These are phyloP conservation scores for Jatropha podagrica DNA, from an alignment of 441 rosid genomes.

Conservation along the genomic window DNA sequence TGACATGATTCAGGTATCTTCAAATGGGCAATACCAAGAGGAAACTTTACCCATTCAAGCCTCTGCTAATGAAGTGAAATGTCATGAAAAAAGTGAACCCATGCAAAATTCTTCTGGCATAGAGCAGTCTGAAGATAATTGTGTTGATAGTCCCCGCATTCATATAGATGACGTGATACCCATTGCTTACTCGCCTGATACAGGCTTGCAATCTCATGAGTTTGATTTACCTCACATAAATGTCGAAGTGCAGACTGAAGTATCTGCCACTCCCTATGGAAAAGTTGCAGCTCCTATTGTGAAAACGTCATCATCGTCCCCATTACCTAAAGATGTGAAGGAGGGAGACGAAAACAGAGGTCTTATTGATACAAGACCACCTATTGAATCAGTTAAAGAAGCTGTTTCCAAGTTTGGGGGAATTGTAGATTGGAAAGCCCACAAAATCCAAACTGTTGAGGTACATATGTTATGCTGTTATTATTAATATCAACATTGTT, in stretches of 20 bases:
- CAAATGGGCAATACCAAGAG: conserved; percentile 10
- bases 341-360: conserved; percentile 44
- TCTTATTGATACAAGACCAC: conserved; percentile 78
- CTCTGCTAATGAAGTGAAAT: conserved; percentile 5
- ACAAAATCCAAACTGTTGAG: conserved; percentile 75
- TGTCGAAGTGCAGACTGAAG: conserved; percentile 14
- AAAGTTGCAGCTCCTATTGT: conserved; percentile 22
- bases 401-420: conserved; percentile 97
- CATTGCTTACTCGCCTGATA: conserved; percentile 32
- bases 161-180: conserved; percentile 36
- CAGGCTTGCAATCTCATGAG: conserved; percentile 21
- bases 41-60: not conserved
- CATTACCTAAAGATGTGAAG: conserved; percentile 35
- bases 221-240: conserved; percentile 23
- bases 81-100: not conserved
- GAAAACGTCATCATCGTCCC: conserved; percentile 24
- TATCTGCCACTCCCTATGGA: conserved; percentile 5
- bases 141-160: conserved; percentile 24
- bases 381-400: conserved; percentile 91
- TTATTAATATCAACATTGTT: conserved; percentile 13
- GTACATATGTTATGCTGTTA: conserved; percentile 33
- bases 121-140: conserved; percentile 32
- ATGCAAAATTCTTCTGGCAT: conserved; percentile 22
- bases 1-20: not conserved
- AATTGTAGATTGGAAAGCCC: conserved; percentile 97